Base-by-base conservation (phyloP, 306 rosid genomes). In the Quercus parvula region DNA sequence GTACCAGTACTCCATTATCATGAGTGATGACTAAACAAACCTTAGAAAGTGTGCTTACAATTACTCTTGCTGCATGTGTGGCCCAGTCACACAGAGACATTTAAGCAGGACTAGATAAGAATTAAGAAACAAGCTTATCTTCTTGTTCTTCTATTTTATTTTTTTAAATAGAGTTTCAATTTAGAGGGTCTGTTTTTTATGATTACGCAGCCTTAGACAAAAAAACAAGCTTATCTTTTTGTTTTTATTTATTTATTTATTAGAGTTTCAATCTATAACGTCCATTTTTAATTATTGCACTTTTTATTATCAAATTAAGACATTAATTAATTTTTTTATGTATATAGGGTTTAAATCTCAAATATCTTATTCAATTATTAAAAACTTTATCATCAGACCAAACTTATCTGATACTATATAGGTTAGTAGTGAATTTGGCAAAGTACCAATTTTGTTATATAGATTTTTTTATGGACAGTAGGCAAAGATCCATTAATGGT, bases 401-500 rank as follows among this genome's bases (percentile, higher is more conserved):
- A 18, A 3, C 8, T n/a, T 68, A 58, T 15, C 35, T 51, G 20
- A 38, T 63, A 17, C 35, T 41, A 49, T 20, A 4, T 46, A 20
- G 62, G 76, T 17, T 27, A 41, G 2, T 5, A 19, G 44, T 72
- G 57, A 54, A 18, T 27, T 31, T 3, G 28, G 38, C 56, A 51
- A 73, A 46, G 18, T 41, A 62, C 24, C 19, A 22, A 12, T 33
- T 20, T 75, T 78, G 56, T 66, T 38, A 25, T 41, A 41, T 41
- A 41, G 7, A 41, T 41, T 41, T 38, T 51, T 58, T 7, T 55
- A 77, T 59, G 75, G 68, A 74, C 11, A 68, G 25, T 56, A 54
- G 63, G 73, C 72, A 78, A 67, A 62, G 35, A 75, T 63, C 78
- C 67, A 70, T 61, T 59, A 81, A 76, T 79, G 87, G 84, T 24